A percentile compares a stretch with the other conserved stretches of the same genome.
phyloP scores from a whole-genome alignment of 1,284 basidiomycete genomes.

The Termitomyces sp. region DNA sequence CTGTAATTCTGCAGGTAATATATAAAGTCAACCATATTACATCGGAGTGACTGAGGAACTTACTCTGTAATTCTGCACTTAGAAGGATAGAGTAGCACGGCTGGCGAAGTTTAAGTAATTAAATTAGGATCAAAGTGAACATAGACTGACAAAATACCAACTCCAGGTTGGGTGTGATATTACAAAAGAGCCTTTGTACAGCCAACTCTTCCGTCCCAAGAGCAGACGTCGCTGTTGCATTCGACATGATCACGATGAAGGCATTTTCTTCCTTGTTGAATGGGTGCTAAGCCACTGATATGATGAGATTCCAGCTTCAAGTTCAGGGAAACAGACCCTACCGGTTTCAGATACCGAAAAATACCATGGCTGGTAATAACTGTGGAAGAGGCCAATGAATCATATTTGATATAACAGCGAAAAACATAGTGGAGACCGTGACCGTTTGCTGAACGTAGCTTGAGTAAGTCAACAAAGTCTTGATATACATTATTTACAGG shows the following conservation, averaged over 20 bases:
- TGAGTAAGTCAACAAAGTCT: neutral
- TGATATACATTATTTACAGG: conserved; percentile 26
- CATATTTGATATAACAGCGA: conserved; percentile 42
- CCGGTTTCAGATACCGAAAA: conserved; percentile 55
- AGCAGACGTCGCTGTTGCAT: conserved; percentile 59
- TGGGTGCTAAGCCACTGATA: conserved; percentile 26
- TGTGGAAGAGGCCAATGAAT: conserved; percentile 35
- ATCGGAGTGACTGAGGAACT: too few species aligned
- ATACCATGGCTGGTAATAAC: conserved; percentile 43
- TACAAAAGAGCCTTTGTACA: conserved; percentile 52
- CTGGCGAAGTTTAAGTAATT: too few species aligned
- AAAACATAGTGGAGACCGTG: conserved; percentile 46
- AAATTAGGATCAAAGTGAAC: neutral
- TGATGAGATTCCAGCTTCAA: neutral
- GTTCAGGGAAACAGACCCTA: conserved; percentile 22
- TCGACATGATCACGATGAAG: conserved; percentile 63
- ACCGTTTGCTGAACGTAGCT: conserved; percentile 37
- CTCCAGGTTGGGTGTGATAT: conserved; percentile 46
- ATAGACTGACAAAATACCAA: conserved; percentile 42
- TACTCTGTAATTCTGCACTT: too few species aligned
- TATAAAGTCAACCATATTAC: too few species aligned
- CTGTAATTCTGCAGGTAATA: too few species aligned
- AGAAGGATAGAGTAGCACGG: conserved; percentile 44
- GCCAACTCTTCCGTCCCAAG: conserved; percentile 65
- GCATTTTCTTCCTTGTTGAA: conserved; percentile 52